These are phyloP conservation scores for Ceratocystis papillata DNA, from an alignment of 2,329 filamentous ascomycete species.

Conservation along the genomic window DNA sequence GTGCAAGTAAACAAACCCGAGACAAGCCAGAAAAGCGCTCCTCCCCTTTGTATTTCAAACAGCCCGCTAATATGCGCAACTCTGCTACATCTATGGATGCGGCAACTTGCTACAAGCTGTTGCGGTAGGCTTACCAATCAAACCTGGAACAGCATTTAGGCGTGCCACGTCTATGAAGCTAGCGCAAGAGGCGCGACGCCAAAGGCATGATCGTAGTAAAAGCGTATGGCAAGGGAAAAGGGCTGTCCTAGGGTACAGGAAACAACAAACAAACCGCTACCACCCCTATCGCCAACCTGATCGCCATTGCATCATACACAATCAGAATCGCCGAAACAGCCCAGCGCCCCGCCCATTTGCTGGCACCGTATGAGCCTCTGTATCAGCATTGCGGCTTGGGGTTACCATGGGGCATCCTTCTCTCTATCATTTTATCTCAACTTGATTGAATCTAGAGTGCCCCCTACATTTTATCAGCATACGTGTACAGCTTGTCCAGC, in stretches of 20 bases:
- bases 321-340: background rate
- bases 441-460: background rate
- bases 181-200: background rate
- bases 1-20: background rate
- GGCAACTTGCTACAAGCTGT: background rate
- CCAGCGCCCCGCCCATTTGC: background rate
- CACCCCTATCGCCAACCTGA: background rate
- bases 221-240: background rate
- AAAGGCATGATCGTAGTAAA: constrained; percentile 8
- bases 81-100: background rate
- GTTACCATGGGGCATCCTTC: background rate
- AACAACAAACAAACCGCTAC: background rate
- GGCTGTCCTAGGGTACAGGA: background rate
- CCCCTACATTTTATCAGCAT: background rate
- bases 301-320: background rate
- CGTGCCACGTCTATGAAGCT: background rate
- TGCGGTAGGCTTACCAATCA: background rate
- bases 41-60: background rate
- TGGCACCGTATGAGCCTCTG: background rate
- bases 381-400: background rate
- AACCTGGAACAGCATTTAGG: background rate
- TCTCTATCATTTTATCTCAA: background rate
- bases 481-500: background rate
- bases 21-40: background rate
- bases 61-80: background rate